Evolutionary conservation across 139 green algal genomes (phyloP).

Genomic region (Dunaliella primolecta): DNA sequence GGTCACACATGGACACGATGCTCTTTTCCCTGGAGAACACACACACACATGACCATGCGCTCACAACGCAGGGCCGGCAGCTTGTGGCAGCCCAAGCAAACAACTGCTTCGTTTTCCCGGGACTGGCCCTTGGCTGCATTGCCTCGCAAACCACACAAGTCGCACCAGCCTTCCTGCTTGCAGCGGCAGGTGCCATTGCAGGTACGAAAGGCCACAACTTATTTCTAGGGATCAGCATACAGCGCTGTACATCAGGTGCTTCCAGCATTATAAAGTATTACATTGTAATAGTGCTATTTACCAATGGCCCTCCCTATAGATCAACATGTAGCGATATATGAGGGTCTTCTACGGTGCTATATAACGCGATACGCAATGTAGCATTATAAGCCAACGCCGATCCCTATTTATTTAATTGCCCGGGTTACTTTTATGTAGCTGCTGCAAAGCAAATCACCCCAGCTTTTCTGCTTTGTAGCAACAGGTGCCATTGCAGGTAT

Average conservation of each 20-base stretch:
- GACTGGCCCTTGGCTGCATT: conserved; percentile 56
- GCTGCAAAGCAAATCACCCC: conserved; percentile 6
- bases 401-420: too few species aligned
- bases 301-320: too few species aligned
- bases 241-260: too few species aligned
- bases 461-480: conserved; percentile 25
- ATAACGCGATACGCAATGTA: too few species aligned
- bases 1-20: background rate
- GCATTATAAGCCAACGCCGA: too few species aligned
- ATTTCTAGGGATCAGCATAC: too few species aligned
- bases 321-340: too few species aligned
- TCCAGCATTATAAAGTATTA: too few species aligned
- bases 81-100: conserved; percentile 53
- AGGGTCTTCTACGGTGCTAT: too few species aligned
- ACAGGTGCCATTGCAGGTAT: conserved; percentile 21
- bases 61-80: background rate
- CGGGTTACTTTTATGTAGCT: too few species aligned
- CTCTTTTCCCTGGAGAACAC: too few species aligned
- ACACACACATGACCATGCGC: background rate
- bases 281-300: background rate
- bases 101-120: conserved; percentile 77
- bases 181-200: conserved; percentile 23
- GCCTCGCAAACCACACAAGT: conserved; percentile 15
- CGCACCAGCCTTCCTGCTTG: conserved; percentile 21
- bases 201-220: background rate